A percentile compares a stretch with the other conserved stretches of the same genome.
Evolutionary conservation across 345 rosid species (phyloP).

Genomic region (Schrenkiella parvula): DNA sequence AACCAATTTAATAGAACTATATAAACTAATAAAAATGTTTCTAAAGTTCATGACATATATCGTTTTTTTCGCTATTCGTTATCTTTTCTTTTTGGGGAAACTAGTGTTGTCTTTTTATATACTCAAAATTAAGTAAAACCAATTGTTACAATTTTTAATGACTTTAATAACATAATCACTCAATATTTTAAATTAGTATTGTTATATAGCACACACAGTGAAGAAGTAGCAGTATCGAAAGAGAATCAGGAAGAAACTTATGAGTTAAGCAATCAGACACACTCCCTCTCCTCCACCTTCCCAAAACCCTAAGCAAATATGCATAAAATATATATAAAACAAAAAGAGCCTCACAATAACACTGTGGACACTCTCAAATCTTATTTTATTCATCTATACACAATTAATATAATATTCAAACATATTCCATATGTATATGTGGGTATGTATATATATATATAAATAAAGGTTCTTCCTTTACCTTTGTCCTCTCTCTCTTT

Average conservation of each 20-base stretch:
- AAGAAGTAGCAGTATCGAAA: conserved; percentile 22
- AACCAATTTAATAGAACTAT: not conserved
- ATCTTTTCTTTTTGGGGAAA: not conserved
- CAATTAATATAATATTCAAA: not conserved
- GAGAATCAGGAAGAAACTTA: conserved; percentile 34
- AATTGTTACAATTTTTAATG: not conserved
- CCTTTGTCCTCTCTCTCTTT: conserved; percentile 34
- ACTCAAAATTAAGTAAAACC: not conserved
- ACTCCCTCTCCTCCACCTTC: conserved; percentile 29
- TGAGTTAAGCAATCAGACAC: conserved; percentile 31
- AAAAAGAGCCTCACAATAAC: conserved; percentile 23
- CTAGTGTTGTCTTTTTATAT: not conserved
- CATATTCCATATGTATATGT: conserved; percentile 22
- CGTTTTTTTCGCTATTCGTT: not conserved
- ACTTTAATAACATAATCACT: not conserved
- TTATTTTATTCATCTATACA: conserved; percentile 9
- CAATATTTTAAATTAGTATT: not conserved
- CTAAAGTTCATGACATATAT: not conserved
- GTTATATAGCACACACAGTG: not conserved
- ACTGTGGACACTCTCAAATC: conserved; percentile 21
- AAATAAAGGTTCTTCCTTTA: conserved; percentile 34
- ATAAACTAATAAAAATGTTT: not conserved
- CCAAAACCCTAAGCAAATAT: conserved; percentile 31
- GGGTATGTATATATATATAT: conserved; percentile 28
- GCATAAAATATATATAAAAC: conserved; percentile 24